Evolutionary conservation across 331 rosid genomes (phyloP), one percentile per base, ranked within the genome.

Genomic region (Pyracantha coccinea): DNA sequence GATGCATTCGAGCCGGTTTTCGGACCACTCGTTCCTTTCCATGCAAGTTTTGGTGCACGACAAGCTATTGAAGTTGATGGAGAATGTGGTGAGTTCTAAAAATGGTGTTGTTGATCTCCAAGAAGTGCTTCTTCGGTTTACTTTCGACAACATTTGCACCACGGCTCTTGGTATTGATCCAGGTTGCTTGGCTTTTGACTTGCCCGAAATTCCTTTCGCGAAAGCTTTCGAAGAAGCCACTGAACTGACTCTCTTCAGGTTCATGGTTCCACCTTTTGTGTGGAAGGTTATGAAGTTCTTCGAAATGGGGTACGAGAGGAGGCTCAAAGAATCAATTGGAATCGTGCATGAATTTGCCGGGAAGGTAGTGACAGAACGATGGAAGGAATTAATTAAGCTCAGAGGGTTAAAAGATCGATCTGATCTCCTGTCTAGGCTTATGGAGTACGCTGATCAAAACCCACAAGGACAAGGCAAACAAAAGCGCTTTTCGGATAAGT

Each of bases 221-320:
- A 87, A 69, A 62, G 89, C 89, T 5, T 85, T 87, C 27, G 89
- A 87, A 78, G 89, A 87, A 31, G 89, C 91, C 3, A 82, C 91
- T 9, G 87, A 85, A 41, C 38, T 52, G 47, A 82, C 87, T 24
- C 66, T 80, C 14, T 21, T 73, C 66, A 79, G 89, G 53, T 82
- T 85, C 75, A 8, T 87, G 29, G 20, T 75, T 35, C 89, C 91
- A 19, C 75, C 84, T 50, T 87, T 80, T 25, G 70, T 85, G 8
- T 87, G 91, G 91, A 85, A 83, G 74, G 33, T 81, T 14, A 63
- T 87, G 89, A 78, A 69, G 77, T 29, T 66, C 38, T 76, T 87
- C 6, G 75, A 76, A 38, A 23, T 88, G 8, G 92, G 92, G 11
- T 67, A 62, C 32, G 92, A 88, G 72, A 83, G 69, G 74, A 78